Evolutionary conservation across 2,329 filamentous ascomycete genomes (phyloP).

Genomic region (Fusarium humuli): DNA sequence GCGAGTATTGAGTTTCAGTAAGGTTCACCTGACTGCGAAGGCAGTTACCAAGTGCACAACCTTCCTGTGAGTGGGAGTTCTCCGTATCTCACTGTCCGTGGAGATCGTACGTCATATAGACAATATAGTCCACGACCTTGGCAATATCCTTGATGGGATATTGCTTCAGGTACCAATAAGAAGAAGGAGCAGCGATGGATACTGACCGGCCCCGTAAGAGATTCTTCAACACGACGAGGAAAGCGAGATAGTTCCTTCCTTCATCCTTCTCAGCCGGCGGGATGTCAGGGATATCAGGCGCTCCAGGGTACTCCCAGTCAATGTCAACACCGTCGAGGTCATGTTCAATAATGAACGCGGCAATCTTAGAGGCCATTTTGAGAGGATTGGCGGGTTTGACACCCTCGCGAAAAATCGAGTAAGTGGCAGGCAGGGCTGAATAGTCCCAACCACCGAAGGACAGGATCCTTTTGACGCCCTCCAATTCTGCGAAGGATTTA

Average conservation of each 20-base stretch:
- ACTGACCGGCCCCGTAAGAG: conserved; percentile 11
- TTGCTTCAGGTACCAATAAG: conserved; percentile 29
- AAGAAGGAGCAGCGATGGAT: conserved; percentile 28
- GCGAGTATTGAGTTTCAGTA: conserved; percentile 1
- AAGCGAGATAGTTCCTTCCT: conserved; percentile 19
- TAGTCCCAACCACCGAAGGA: conserved; percentile 47
- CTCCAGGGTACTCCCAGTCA: conserved; percentile 57
- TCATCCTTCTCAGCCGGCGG: conserved; percentile 17
- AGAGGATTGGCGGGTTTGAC: conserved; percentile 47
- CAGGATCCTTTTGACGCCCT: conserved; percentile 36
- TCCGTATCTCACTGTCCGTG: conserved; percentile 6
- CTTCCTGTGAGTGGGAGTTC: background rate
- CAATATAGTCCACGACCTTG: conserved; percentile 9
- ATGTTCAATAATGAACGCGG: conserved; percentile 52
- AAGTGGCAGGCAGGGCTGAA: conserved; percentile 17
- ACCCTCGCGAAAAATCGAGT: background rate
- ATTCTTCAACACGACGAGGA: conserved; percentile 8
- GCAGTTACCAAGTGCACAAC: background rate
- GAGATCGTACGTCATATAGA: conserved; percentile 19
- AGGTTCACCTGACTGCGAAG: conserved; percentile 7
- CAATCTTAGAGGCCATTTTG: conserved; percentile 50
- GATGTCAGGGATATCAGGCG: conserved; percentile 30
- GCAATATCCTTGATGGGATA: conserved; percentile 23
- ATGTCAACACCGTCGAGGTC: conserved; percentile 54
- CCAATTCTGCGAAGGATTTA: conserved; percentile 43